Evolutionary conservation across 176 grass and related monocot genomes (phyloP).

Genomic region (Musa schizocarpa): DNA sequence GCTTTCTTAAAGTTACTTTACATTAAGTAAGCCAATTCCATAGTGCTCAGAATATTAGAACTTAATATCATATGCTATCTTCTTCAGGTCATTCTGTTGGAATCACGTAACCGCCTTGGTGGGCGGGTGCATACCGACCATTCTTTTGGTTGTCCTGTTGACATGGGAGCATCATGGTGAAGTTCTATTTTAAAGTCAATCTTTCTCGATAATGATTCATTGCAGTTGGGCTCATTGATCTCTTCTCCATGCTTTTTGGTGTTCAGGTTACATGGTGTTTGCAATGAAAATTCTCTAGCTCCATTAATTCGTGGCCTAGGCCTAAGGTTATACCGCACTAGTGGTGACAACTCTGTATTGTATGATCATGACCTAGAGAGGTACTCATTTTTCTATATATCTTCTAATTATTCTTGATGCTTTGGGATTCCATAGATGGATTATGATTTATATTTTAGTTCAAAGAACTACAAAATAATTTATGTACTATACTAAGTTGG

Average conservation of each 20-base stretch:
- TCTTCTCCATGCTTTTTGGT: slow-evolving; percentile 23
- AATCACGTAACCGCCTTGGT: slow-evolving; percentile 74
- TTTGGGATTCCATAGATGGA: slow-evolving; percentile 5
- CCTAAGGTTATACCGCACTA: slow-evolving; percentile 90
- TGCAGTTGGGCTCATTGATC: background rate
- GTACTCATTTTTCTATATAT: slow-evolving; percentile 26
- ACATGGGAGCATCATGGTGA: slow-evolving; percentile 98
- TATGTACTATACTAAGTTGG: background rate
- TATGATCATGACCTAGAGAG: slow-evolving; percentile 99
- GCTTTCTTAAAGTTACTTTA: slow-evolving; percentile 4
- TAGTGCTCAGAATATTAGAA: background rate
- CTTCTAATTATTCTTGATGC: slow-evolving; percentile 10
- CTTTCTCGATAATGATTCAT: no score
- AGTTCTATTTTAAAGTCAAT: background rate
- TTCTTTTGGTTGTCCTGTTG: slow-evolving; percentile 96
- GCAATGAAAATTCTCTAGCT: slow-evolving; percentile 94
- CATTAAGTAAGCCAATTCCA: no score
- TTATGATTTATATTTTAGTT: background rate
- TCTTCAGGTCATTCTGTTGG: slow-evolving; percentile 65
- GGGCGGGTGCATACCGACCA: slow-evolving; percentile 89
- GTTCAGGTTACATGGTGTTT: slow-evolving; percentile 94
- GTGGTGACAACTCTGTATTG: slow-evolving; percentile 90
- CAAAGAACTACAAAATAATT: background rate
- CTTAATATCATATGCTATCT: background rate
- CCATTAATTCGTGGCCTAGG: slow-evolving; percentile 88